Evolutionary conservation across 1,139 yeast genomes (phyloP), one percentile per base, ranked within the genome.

Genomic region (Debaryomyces sp.): DNA sequence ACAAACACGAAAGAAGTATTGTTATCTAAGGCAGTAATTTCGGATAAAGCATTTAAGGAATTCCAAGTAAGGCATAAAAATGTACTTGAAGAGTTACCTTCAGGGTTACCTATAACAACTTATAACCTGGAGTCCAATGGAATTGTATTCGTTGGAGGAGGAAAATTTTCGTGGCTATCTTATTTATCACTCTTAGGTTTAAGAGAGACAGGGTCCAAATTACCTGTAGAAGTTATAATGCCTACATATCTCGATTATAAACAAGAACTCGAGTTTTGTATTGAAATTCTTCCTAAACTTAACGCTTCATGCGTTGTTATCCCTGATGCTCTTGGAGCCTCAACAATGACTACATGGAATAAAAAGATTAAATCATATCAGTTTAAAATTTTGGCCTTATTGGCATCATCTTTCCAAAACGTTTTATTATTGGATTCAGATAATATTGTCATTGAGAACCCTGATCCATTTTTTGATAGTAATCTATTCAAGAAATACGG

Each of bases 401-500:
- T 74, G 54, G 63, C 71, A 7, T 69, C 77, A 2, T 66, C 76
- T 6, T 76, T 76, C 54, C 73, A 76, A 51, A 67, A 75, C 49
- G 71, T 74, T 5, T 59, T 75, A 26, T 60, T 76, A 42, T 56
- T 76, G 40, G 80, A 76, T 55, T 70, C 78, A 8, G 80, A 75
- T 50, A 76, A 75, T 50, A 59, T 74, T 4, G 54, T 70, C 4
- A 57, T 75, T 9, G 53, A 63, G 21, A 66, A 71, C 27, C 79
- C 79, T 0, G 77, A 70, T 40, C 50, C 54, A 5, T 52, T 86
- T 2, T 82, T 87, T 58, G 71, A 72, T 9, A 71, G 79, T 46
- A 79, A 78, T 35, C 80, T 88, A 6, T 88, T 77, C 65, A 64
- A 64, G 33, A 59, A 73, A 21, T 66, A 75, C 43, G 92, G 94